Conservation (phyloP, 768 basidiomycete genomes). For the Lyophyllum semitale region DNA sequence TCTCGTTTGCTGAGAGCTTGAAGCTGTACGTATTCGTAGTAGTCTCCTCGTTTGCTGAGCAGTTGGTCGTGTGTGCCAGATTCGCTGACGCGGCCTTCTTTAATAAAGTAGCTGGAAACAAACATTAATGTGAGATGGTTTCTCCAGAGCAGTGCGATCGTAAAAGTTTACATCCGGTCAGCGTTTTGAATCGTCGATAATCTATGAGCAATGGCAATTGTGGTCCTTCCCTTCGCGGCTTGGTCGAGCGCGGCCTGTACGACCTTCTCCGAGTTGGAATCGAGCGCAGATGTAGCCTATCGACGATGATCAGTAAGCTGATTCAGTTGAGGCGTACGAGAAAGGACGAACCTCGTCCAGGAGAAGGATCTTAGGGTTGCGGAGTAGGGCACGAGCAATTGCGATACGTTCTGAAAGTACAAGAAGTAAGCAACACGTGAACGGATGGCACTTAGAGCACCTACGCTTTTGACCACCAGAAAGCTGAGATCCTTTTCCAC, state of each 20-base stretch:
- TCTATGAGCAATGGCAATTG: constrained; percentile 94
- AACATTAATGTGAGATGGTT: constrained; percentile 3
- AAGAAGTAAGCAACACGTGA: background rate
- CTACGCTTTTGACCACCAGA: constrained; percentile 89
- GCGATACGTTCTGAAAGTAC: constrained; percentile 59
- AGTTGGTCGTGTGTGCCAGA: constrained; percentile 88
- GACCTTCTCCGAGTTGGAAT: constrained; percentile 90
- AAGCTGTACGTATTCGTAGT: constrained; percentile 88
- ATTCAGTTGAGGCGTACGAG: background rate
- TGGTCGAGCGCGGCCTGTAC: constrained; percentile 93
- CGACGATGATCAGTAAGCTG: constrained; percentile 6
- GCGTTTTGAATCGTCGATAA: constrained; percentile 93
- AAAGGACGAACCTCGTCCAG: constrained; percentile 65
- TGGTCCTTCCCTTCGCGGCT: constrained; percentile 90
- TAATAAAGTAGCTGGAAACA: constrained; percentile 84
- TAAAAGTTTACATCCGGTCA: constrained; percentile 72
- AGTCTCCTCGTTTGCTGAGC: constrained; percentile 60
- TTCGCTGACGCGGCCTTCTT: constrained; percentile 84
- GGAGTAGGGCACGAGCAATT: constrained; percentile 89
- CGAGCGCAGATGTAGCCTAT: constrained; percentile 83
- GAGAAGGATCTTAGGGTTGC: constrained; percentile 86
- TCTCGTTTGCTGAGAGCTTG: constrained; percentile 67
- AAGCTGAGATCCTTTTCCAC: constrained; percentile 87
- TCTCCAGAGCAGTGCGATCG: constrained; percentile 8
- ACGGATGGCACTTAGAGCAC: background rate